phyloP scores from a whole-genome alignment of 495 filamentous ascomycete species.

The Zalerion maritima region DNA sequence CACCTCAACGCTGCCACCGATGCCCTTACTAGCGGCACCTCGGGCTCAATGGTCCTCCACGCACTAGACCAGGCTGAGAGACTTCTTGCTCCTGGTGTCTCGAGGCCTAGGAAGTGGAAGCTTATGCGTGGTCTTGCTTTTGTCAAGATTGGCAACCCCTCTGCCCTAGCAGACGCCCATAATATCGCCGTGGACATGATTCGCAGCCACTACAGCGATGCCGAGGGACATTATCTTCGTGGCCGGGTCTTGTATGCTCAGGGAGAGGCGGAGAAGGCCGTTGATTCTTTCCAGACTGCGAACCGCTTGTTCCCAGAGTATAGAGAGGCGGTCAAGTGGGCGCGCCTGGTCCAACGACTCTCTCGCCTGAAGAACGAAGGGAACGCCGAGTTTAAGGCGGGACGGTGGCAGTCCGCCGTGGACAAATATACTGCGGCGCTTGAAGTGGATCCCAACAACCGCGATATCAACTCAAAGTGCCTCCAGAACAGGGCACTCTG shows the following conservation, averaged over 20 bases:
- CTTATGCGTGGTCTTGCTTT: slow-evolving; percentile 89
- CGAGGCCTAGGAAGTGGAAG: slow-evolving; percentile 80
- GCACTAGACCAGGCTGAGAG: slow-evolving; percentile 81
- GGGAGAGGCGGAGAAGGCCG: slow-evolving; percentile 87
- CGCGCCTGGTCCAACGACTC: slow-evolving; percentile 78
- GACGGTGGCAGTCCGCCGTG: slow-evolving; percentile 60
- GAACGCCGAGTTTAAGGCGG: slow-evolving; percentile 76
- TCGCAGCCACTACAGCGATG: slow-evolving; percentile 74
- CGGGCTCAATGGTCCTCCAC: slow-evolving; percentile 81
- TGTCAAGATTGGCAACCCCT: slow-evolving; percentile 79
- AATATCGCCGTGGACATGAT: slow-evolving; percentile 80
- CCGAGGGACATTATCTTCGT: slow-evolving; percentile 81
- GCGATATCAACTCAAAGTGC: slow-evolving; percentile 86
- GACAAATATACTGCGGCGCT: slow-evolving; percentile 75
- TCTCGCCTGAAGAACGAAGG: slow-evolving; percentile 89
- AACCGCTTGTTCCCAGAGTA: slow-evolving; percentile 85
- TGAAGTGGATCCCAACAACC: slow-evolving; percentile 77
- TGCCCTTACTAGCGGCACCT: slow-evolving; percentile 51
- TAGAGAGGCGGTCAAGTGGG: slow-evolving; percentile 66
- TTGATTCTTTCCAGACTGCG: slow-evolving; percentile 85
- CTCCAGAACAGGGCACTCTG: slow-evolving; percentile 84
- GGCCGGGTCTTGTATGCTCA: slow-evolving; percentile 77
- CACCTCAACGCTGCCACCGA: slow-evolving; percentile 73
- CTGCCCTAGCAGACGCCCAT: slow-evolving; percentile 80
- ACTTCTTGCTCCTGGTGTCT: slow-evolving; percentile 54